phyloP scores from a whole-genome alignment of 2,329 filamentous ascomycete genomes.

The Curvularia verruculosa region DNA sequence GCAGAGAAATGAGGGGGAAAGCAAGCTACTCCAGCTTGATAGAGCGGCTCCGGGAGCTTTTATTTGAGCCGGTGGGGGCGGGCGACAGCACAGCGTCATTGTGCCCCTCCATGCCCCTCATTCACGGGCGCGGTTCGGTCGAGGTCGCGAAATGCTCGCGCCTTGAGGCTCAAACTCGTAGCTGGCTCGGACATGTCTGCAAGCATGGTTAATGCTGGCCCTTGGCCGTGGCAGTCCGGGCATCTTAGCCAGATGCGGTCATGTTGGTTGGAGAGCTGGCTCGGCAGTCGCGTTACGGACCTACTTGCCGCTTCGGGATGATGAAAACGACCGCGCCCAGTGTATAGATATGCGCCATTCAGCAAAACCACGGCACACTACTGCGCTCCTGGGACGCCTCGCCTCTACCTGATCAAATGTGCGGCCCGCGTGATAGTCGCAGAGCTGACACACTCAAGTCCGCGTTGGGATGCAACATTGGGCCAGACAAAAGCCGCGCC shows the following conservation, averaged over 20 bases:
- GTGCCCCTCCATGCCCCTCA: conserved; percentile 39
- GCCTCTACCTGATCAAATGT: not conserved
- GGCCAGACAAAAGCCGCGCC: no score
- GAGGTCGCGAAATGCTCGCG: conserved; percentile 34
- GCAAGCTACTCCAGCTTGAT: conserved; percentile 16
- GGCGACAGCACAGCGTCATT: conserved; percentile 25
- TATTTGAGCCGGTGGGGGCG: conserved; percentile 31
- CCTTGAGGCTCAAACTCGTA: conserved; percentile 35
- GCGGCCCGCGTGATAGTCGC: not conserved
- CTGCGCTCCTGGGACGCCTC: not conserved
- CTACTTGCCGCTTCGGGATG: conserved; percentile 27
- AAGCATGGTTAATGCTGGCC: conserved; percentile 6
- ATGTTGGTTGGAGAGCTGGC: not conserved
- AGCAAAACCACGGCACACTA: conserved; percentile 4
- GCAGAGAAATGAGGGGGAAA: conserved; percentile 18
- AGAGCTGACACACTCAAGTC: not conserved
- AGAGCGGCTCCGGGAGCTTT: conserved; percentile 34
- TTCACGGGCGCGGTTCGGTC: conserved; percentile 29
- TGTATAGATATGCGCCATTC: conserved; percentile 13
- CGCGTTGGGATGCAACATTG: no score
- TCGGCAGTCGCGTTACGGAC: conserved; percentile 21
- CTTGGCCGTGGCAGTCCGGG: conserved; percentile 22
- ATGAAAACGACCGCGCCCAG: conserved; percentile 13
- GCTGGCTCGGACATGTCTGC: conserved; percentile 22
- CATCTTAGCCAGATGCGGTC: conserved; percentile 30